A percentile compares a stretch with the other conserved stretches of the same genome.
Evolutionary conservation across 371 early-diverging fungal species (phyloP).

Genomic region (Parasitella parasitica): DNA sequence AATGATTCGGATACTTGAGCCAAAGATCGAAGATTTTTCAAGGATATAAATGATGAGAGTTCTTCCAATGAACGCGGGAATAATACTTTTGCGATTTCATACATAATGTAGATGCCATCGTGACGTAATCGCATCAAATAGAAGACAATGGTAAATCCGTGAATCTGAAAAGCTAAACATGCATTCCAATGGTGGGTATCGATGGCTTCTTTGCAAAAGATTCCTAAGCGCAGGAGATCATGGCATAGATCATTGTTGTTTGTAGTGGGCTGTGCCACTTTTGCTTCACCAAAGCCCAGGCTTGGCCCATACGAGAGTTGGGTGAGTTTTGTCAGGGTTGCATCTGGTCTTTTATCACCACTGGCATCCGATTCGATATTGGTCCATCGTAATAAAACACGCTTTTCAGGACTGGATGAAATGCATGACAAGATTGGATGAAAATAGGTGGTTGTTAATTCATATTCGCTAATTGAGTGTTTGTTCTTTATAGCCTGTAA

Average conservation of each 20-base stretch:
- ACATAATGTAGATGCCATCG: conserved; percentile 24
- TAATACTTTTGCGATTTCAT: conserved; percentile 23
- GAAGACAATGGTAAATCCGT: conserved; percentile 25
- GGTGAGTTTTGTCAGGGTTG: conserved; percentile 23
- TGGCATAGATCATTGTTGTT: conserved; percentile 26
- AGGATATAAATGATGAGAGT: conserved; percentile 16
- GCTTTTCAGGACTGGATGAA: conserved; percentile 19
- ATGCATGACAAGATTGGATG: conserved; percentile 18
- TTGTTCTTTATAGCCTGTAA: conserved; percentile 19
- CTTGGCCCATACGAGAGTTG: conserved; percentile 24
- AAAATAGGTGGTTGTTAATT: conserved; percentile 17
- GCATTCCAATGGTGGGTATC: conserved; percentile 19
- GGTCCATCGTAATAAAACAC: conserved; percentile 19
- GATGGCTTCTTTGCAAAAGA: conserved; percentile 27
- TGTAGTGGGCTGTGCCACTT: conserved; percentile 25
- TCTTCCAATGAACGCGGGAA: conserved; percentile 26
- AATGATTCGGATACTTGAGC: conserved; percentile 23
- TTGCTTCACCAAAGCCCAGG: conserved; percentile 28
- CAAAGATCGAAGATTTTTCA: conserved; percentile 22
- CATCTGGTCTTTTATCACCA: conserved; percentile 23
- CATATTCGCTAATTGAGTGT: conserved; percentile 22
- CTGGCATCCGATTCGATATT: conserved; percentile 25
- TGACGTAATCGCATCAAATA: conserved; percentile 23
- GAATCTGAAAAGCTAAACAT: conserved; percentile 24
- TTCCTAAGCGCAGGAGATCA: conserved; percentile 25